phyloP scores from a whole-genome alignment of 352 stramenopile genomes.

The Phytophthora nicotianae region DNA sequence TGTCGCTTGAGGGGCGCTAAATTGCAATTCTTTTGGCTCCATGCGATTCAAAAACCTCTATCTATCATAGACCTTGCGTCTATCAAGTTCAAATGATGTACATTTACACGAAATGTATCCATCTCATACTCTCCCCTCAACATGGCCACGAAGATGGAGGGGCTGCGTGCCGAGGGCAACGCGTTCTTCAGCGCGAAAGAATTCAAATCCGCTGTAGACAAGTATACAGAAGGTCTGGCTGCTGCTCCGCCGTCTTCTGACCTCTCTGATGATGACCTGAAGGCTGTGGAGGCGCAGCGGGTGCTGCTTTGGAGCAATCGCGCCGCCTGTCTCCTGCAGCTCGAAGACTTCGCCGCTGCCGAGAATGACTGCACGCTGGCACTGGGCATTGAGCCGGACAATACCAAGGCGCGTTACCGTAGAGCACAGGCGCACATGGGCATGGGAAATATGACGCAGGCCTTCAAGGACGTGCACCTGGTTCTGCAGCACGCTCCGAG shows the following conservation, averaged over 20 bases:
- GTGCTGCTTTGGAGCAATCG: slow-evolving; percentile 82
- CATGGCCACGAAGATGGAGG: slow-evolving; percentile 52
- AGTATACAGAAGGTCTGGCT: slow-evolving; percentile 68
- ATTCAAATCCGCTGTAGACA: slow-evolving; percentile 56
- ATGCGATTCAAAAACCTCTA: slow-evolving; percentile 24
- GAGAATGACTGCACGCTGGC: slow-evolving; percentile 60
- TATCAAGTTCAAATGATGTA: slow-evolving; percentile 5
- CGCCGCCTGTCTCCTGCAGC: slow-evolving; percentile 71
- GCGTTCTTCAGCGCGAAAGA: slow-evolving; percentile 79
- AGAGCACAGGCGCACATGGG: slow-evolving; percentile 75
- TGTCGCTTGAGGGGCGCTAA: slow-evolving; percentile 30
- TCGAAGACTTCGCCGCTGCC: slow-evolving; percentile 61
- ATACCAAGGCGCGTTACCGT: slow-evolving; percentile 82
- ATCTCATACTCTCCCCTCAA: slow-evolving; percentile 20
- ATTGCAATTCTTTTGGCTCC: slow-evolving; percentile 22
- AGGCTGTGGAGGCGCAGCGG: slow-evolving; percentile 43
- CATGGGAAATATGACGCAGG: slow-evolving; percentile 65
- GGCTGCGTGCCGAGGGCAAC: slow-evolving; percentile 70
- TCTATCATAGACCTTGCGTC: slow-evolving; percentile 1
- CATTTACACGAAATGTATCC: slow-evolving; percentile 28
- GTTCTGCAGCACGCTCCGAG: slow-evolving; percentile 71
- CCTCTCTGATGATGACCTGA: slow-evolving; percentile 17
- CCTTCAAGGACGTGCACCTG: slow-evolving; percentile 73
- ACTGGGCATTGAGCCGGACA: slow-evolving; percentile 53
- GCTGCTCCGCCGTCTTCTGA: slow-evolving; percentile 11